Evolutionary conservation across 2,329 filamentous ascomycete species (phyloP).

Genomic region (Ophiostoma pallidulum): DNA sequence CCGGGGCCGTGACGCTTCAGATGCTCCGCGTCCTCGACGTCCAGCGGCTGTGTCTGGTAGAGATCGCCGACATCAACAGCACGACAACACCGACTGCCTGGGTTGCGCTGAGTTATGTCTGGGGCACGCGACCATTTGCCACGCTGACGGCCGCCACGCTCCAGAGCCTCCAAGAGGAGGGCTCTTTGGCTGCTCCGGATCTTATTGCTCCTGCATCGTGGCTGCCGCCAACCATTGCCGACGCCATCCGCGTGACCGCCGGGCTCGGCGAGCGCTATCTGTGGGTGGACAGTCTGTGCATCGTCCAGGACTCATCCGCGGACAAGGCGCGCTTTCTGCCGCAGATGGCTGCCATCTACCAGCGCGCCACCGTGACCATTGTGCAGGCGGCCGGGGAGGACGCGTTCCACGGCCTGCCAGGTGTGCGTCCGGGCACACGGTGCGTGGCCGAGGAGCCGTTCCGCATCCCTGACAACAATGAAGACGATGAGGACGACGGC

Average conservation of each 20-base stretch:
- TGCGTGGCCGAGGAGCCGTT: not conserved
- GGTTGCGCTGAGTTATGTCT: constrained; percentile 4
- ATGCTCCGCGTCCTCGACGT: constrained; percentile 4
- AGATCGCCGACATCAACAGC: not conserved
- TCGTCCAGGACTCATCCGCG: constrained; percentile 12
- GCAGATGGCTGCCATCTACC: constrained; percentile 17
- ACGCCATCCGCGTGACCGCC: not conserved
- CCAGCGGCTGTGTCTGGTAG: not conserved
- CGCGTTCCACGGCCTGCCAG: not conserved
- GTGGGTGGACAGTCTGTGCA: constrained; percentile 17
- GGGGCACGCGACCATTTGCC: not conserved
- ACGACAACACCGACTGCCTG: too few relatives aligned
- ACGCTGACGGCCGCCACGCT: not conserved
- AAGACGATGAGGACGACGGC: not conserved
- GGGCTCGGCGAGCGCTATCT: constrained; percentile 14
- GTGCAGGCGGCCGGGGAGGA: not conserved
- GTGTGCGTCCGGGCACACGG: not conserved
- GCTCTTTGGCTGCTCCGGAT: not conserved
- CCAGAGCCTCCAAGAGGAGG: not conserved
- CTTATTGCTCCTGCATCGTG: too few relatives aligned
- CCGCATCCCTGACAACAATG: not conserved
- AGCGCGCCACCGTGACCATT: constrained; percentile 13
- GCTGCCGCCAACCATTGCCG: not conserved
- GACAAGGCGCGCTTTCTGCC: constrained; percentile 2
- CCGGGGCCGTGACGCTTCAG: too few relatives aligned